Conservation (phyloP, 2,329 filamentous ascomycete species). For the Aureobasidium sp. region DNA sequence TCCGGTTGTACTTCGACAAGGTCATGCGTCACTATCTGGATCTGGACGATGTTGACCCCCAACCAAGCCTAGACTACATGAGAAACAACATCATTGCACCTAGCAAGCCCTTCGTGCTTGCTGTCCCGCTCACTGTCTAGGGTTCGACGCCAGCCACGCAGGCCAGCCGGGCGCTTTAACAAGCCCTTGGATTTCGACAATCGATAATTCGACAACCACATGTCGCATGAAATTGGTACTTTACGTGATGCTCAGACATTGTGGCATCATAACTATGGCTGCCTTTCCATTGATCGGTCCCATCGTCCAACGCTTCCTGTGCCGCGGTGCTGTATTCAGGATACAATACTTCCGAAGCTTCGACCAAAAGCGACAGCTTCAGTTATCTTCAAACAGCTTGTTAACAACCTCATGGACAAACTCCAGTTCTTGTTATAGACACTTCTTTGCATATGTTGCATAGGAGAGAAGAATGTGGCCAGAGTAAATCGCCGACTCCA, state of each 20-base stretch:
- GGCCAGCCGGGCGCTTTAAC: too few relatives aligned
- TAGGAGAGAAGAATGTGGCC: too few relatives aligned
- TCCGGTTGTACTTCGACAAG: background rate
- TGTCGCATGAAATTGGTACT: too few relatives aligned
- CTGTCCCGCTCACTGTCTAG: background rate
- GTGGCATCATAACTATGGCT: conserved; percentile 1
- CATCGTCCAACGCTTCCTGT: conserved; percentile 37
- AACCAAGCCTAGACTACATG: background rate
- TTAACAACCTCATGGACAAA: too few relatives aligned
- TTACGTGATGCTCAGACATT: conserved; percentile 2
- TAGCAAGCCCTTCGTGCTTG: background rate
- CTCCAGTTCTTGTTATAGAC: too few relatives aligned
- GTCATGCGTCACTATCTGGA: background rate
- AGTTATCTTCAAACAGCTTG: conserved; percentile 15
- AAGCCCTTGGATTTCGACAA: too few relatives aligned
- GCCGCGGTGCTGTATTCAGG: conserved; percentile 38
- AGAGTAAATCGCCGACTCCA: too few relatives aligned
- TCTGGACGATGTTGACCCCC: background rate
- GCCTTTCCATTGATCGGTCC: conserved; percentile 23
- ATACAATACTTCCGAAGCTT: conserved; percentile 36
- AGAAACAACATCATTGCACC: background rate
- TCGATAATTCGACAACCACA: too few relatives aligned
- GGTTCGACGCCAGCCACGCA: too few relatives aligned
- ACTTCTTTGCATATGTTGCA: too few relatives aligned
- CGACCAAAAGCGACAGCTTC: conserved; percentile 39